Evolutionary conservation across 2,329 filamentous ascomycete species (phyloP).

Genomic region (Diaporthe destruens): DNA sequence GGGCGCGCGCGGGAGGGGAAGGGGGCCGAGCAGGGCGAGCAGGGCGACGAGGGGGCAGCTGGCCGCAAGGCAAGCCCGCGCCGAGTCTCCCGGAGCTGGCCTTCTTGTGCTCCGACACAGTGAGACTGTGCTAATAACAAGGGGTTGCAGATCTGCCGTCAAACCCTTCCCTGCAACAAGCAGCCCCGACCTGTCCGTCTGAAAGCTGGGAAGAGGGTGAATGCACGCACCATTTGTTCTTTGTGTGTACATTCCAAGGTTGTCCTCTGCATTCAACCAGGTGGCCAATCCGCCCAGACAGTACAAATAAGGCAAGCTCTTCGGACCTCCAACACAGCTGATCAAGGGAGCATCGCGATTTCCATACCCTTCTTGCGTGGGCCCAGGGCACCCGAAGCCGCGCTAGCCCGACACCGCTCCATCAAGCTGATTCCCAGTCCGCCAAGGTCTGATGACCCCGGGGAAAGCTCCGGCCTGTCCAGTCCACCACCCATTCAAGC

Average conservation of each 20-base stretch:
- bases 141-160: slow-evolving; percentile 29
- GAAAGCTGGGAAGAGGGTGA: background rate
- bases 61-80: slow-evolving; percentile 17
- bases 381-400: slow-evolving; percentile 16
- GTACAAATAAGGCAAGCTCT: background rate
- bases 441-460: slow-evolving; percentile 29
- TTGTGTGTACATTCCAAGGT: background rate
- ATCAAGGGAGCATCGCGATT: slow-evolving; percentile 20
- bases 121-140: background rate
- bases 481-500: slow-evolving; percentile 19
- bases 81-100: slow-evolving; percentile 29
- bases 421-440: slow-evolving; percentile 28
- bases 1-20: background rate
- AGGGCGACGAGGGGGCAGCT: background rate
- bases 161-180: background rate
- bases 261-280: background rate
- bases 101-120: slow-evolving; percentile 29
- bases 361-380: slow-evolving; percentile 7
- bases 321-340: background rate
- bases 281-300: background rate
- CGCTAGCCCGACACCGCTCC: slow-evolving; percentile 33
- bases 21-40: background rate
- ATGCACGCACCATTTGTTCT: background rate
- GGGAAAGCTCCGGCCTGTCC: slow-evolving; percentile 29
- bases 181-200: background rate